Base-by-base conservation (phyloP, 2,329 filamentous ascomycete genomes). In the Ceratocystis variospora region DNA sequence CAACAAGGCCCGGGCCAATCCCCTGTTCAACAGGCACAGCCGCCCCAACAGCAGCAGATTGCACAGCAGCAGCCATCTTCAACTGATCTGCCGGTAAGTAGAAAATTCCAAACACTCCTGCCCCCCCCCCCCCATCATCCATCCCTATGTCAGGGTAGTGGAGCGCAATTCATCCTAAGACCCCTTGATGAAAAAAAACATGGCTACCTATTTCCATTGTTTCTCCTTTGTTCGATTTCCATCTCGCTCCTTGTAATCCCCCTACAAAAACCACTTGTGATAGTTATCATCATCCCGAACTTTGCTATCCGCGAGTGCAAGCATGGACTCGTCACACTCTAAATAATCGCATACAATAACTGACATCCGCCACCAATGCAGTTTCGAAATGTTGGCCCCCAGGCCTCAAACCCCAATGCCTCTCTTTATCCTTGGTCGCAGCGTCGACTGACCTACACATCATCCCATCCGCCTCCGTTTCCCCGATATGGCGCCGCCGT, bases 381-480 rank as follows among this genome's bases (percentile, higher is more conserved):
- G 80, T 77, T 80, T 70, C 82, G 83, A 70, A 87, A 84, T 73
- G 82, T 77, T 28, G 61, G 8, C 37, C 74, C 74, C 19, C 68
- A 74, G 45, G 74, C 76, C 62, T 45, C 37, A 70, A 82, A 84
- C 69, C 81, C 85, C 50, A 94, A 92, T 75, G 80, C 87, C 50
- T 90, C 90, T 4, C 84, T 96, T 65, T 99, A 97, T 73, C 94
- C 94, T 0, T 99, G 94, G 94, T 96, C 93, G 69, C 90, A 96
- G 74, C 86, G 90, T 68, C 86, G 89, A 66, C 77, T 99, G 64
- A 93, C 88, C 70, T 96, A 96, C 75, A 89, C 89, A 17, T 86
- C 90, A 4, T 83, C 87, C 2, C 87, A 91, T 72, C 83, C 87
- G 10, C 92, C 90, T 71, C 94, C 94, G 0, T 99, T 99, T 71